Base-by-base conservation (phyloP, 2,329 filamentous ascomycete species). In the Paracoccidioides brasiliensis region DNA sequence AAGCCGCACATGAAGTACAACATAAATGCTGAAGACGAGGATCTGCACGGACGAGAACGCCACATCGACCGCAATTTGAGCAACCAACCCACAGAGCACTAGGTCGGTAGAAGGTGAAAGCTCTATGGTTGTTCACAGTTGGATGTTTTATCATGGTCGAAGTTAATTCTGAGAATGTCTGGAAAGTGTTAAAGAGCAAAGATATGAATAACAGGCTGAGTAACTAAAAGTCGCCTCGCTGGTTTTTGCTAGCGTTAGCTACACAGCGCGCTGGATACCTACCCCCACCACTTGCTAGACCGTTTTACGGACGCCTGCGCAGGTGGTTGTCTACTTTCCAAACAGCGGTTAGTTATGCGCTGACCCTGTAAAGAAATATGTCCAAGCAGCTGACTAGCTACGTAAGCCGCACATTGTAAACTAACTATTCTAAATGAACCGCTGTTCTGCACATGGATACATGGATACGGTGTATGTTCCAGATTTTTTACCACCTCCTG, bases 1-100 rank as follows among this genome's bases (percentile, higher is more conserved):
- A 96, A 74, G 60, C 90, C 86, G 0, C 87, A 85, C 82, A 95
- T 85, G 71, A 95, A 95, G 73, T 95, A 95, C 3, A 95, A 71
- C 1, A 82, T 78, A 37, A 37, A 90, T 53, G 67, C 95, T 94
- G 76, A 94, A 95, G 3, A 80, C 72, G 60, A 94, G 78, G 0
- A 81, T 73, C 63, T 90, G 90, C n/a, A 71, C 41, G 7, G 94
- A 70, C 69, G 93, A 95, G 70, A 88, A 88, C 0, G 90, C 90
- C 95, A 72, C 1, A 63, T 96, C 90, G 0, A 87, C 82, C 57
- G 88, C 78, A n/a, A 89, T 88, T 76, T 96, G 90, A 14, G 61
- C 77, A 83, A 0, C 80, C 77, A 83, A 0, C 80, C 83, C 62
- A 86, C 84, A 69, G 84, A 85, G 89, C 86, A 8, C 86, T 90